Conservation (phyloP, 805 yeast species). For the Yarrowia yakushimensis region DNA sequence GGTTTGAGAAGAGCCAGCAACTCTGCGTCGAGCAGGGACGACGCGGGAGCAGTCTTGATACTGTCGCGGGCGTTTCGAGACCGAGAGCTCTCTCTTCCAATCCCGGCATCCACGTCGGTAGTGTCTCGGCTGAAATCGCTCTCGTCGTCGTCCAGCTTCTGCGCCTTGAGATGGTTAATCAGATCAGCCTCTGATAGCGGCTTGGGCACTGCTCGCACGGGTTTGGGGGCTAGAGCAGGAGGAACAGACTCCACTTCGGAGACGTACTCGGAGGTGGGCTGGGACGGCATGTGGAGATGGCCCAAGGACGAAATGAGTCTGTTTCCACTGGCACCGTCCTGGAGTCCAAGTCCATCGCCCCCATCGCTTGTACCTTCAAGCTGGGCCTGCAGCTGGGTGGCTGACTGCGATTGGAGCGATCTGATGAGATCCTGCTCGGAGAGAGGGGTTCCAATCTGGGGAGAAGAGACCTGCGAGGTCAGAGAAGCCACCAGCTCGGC, state of each 20-base stretch:
- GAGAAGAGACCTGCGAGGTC: conserved; percentile 7
- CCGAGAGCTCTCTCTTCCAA: neutral
- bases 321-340: neutral
- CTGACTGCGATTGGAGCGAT: neutral
- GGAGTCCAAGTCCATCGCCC: neutral
- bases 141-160: neutral
- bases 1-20: conserved; percentile 8
- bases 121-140: neutral
- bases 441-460: conserved; percentile 11
- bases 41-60: neutral
- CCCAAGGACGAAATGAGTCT: neutral
- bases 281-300: neutral
- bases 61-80: neutral
- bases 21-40: neutral
- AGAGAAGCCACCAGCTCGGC: conserved; percentile 10
- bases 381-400: conserved; percentile 19
- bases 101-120: neutral
- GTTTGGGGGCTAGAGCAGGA: neutral
- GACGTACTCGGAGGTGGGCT: conserved; percentile 12
- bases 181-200: conserved; percentile 5
- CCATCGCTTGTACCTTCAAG: neutral
- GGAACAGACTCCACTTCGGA: conserved; percentile 14
- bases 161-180: neutral
- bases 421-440: conserved; percentile 13
- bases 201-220: neutral